Percentiles rank a stretch among this genome's conserved stretches.
Conservation (phyloP, 2,329 filamentous ascomycete species). For the Cladosporium colombiae region DNA sequence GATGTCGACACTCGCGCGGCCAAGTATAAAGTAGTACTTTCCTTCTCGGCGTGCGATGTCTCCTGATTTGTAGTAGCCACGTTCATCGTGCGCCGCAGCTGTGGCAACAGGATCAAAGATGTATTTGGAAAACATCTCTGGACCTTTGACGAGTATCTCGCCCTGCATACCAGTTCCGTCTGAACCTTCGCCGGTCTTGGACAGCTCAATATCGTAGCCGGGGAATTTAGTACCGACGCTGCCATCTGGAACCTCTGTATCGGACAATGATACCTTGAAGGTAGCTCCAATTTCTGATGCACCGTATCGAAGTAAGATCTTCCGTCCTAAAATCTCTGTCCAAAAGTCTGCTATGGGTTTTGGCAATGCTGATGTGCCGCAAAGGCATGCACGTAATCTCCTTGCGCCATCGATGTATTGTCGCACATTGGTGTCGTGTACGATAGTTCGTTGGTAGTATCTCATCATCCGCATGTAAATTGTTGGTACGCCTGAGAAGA, state of each 20-base stretch:
- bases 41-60: constrained; percentile 42
- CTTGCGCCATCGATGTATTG: constrained; percentile 48
- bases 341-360: constrained; percentile 55
- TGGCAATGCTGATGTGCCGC: constrained; percentile 52
- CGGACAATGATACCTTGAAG: constrained; percentile 47
- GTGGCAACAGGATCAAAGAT: constrained; percentile 36
- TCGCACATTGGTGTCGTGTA: constrained; percentile 33
- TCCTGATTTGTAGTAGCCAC: constrained; percentile 38
- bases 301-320: constrained; percentile 51
- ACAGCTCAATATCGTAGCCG: constrained; percentile 49
- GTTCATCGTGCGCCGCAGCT: constrained; percentile 31
- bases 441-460: constrained; percentile 43
- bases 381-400: constrained; percentile 45
- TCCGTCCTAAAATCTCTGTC: constrained; percentile 46
- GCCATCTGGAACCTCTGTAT: constrained; percentile 44
- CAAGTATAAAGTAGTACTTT: constrained; percentile 55
- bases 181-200: constrained; percentile 40
- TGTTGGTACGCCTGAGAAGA: constrained; percentile 56
- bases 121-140: constrained; percentile 40
- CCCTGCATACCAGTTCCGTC: constrained; percentile 40
- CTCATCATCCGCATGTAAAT: constrained; percentile 53
- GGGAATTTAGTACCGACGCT: constrained; percentile 51
- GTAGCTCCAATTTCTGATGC: constrained; percentile 55
- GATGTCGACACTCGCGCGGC: constrained; percentile 54
- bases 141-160: constrained; percentile 46